These are phyloP conservation scores for Coniosporium tulheliwenetii DNA, from an alignment of 2,329 filamentous ascomycete genomes.

Conservation along the genomic window DNA sequence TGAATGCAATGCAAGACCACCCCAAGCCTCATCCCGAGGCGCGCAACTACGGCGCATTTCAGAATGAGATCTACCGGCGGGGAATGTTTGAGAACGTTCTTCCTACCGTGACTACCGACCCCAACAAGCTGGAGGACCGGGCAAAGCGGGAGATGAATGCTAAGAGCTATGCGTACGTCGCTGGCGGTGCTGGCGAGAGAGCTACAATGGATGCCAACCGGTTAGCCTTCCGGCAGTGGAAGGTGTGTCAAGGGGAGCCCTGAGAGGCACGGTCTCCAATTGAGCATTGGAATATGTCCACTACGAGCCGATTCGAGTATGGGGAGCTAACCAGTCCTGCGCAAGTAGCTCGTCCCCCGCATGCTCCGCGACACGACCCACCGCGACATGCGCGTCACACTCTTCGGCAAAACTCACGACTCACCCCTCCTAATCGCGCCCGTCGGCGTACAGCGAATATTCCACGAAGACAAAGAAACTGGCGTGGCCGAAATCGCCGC, in stretches of 20 bases:
- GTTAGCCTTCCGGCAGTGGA: conserved; percentile 39
- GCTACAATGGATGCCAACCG: conserved; percentile 46
- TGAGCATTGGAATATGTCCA: not conserved
- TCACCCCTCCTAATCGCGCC: conserved; percentile 49
- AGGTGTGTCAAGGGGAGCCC: conserved; percentile 14
- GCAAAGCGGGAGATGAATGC: conserved; percentile 32
- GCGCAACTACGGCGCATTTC: conserved; percentile 27
- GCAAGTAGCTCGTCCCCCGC: not conserved
- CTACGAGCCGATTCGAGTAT: not conserved
- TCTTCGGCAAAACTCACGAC: conserved; percentile 26
- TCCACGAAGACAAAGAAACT: conserved; percentile 49
- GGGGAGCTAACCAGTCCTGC: not conserved
- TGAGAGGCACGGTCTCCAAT: no score
- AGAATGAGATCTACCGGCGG: conserved; percentile 34
- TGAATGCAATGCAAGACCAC: conserved; percentile 1
- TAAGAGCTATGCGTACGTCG: conserved; percentile 42
- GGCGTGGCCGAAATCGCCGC: conserved; percentile 48
- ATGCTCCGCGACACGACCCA: conserved; percentile 1
- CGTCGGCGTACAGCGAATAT: conserved; percentile 52
- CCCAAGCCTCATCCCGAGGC: conserved; percentile 1
- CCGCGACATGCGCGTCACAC: conserved; percentile 20
- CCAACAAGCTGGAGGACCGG: conserved; percentile 39
- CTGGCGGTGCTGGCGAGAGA: conserved; percentile 45
- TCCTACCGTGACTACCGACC: conserved; percentile 42
- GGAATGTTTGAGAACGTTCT: conserved; percentile 33